phyloP scores from a whole-genome alignment of 495 filamentous ascomycete species.

The Daldinia caldariorum region DNA sequence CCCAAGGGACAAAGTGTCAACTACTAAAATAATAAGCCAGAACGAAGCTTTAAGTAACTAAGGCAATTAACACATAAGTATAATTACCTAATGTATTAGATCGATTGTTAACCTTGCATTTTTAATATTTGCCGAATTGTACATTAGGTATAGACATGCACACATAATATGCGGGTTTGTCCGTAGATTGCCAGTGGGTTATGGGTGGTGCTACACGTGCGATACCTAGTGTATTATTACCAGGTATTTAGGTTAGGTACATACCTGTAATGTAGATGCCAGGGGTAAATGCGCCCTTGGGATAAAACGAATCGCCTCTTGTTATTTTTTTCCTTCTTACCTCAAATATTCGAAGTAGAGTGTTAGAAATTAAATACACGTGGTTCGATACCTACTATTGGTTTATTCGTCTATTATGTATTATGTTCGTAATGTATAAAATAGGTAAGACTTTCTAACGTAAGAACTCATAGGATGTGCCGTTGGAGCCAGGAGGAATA shows the following conservation, averaged over 20 bases:
- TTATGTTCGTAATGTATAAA: conserved; percentile 1
- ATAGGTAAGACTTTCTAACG: conserved; percentile 1
- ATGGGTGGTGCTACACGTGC: neutral
- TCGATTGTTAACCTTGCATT: neutral
- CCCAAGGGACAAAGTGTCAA: too few relatives aligned
- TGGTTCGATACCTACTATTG: neutral
- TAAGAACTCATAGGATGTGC: conserved; percentile 17
- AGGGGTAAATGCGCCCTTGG: neutral
- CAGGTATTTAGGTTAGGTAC: too few relatives aligned
- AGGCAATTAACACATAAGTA: neutral
- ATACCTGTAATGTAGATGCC: neutral
- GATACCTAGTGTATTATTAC: neutral
- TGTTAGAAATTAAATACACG: neutral
- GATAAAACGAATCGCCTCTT: neutral
- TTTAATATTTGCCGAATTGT: conserved; percentile 5
- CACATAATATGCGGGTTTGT: neutral
- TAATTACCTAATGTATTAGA: neutral
- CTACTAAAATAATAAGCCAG: neutral
- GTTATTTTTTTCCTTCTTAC: neutral
- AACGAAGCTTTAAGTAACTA: neutral
- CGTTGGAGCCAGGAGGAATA: conserved; percentile 23
- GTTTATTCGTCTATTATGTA: neutral
- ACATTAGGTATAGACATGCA: neutral
- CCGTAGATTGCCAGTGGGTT: neutral
- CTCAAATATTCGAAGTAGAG: too few relatives aligned